Evolutionary conservation across 139 green algal species (phyloP), one percentile per base, ranked within the genome.

Genomic region (Chlorella ohadii): DNA sequence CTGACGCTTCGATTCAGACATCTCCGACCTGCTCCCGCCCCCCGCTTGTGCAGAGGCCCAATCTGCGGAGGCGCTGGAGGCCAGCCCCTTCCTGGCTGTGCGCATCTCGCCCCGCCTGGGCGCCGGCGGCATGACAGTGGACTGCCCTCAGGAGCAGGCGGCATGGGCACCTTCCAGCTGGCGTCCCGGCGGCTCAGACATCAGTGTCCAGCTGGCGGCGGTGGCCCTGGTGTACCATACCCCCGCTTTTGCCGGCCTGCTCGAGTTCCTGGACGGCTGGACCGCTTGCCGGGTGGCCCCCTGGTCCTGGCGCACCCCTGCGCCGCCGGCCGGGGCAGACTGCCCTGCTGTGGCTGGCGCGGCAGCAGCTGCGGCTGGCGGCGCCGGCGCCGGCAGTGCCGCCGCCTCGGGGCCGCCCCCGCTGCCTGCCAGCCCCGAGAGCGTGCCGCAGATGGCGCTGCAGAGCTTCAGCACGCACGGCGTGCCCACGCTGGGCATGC

Each of bases 111-210:
- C 86, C 1, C 80, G 86, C 31, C 27, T 51, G 13, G 81, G 86
- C 55, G 4, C 23, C 3, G 86, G 81, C 31, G 86, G 86, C 47
- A 23, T 75, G n/a, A 75, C 74, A 0, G 86, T 89, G 56, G 81
- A 55, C 6, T 36, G 57, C 11, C 59, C 39, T 0, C 20, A 25
- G 19, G 34, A 70, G 38, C 25, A 70, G 17, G 28, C 23, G 23
- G 59, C 13, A 5, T 68, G 71, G 82, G 6, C 28, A 9, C 78
- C 47, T 36, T 19, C 27, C 19, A 31, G 72, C 34, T 90, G 86
- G 86, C 64, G 41, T 22, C 86, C 86, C 15, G 82, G 73, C 33
- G 86, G 86, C 27, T 78, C 12, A 19, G 75, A 90, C 82, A 63
- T 81, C 7, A 55, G 25, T 6, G 25, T 90, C 3, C 57, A 34